Evolutionary conservation across 2,329 filamentous ascomycete species (phyloP), one percentile per base, ranked within the genome.

Genomic region (Bipolaris zeicola): DNA sequence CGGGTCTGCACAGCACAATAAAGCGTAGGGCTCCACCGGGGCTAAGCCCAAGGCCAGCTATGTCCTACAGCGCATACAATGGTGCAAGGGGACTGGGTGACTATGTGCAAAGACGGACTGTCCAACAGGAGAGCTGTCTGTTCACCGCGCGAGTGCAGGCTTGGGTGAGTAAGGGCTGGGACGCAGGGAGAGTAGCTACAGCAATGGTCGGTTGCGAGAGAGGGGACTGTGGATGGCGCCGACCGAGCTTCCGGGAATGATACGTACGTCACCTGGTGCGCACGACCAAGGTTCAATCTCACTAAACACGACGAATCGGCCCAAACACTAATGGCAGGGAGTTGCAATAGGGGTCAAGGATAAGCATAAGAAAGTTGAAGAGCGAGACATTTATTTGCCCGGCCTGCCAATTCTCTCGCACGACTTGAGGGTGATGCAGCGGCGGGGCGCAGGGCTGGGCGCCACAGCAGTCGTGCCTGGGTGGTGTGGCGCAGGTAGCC

Each of bases 11-110:
- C 48, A 55, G 37, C 39, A 50, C 45, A 14, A 10, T 26, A 49
- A 26, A 52, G 18, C 34, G 14, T 31, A 42, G 22, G 39, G 48
- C 52, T 48, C 47, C 43, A 46, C 52, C 14, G 56, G 62, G 66
- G 62, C 61, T n/a, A 48, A 39, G 61, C 67, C 64, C 66, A 57
- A 58, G 42, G 31, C 18, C 41, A 16, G 55, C 42, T 49, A 38
- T 46, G 36, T 37, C 24, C 48, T 52, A 43, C 44, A 52, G 61
- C 52, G 54, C 67, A 70, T 70, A 56, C 60, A 66, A 61, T 41
- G 38, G 33, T 37, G 24, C 22, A 13, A 26, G 28, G 13, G n/a
- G 28, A 16, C 16, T 13, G 36, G 31, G 24, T 11, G 42, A 31
- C 31, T 39, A 36, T 31, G 31, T 34, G 41, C 34, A 28, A 34